These are phyloP conservation scores for Chamaecrista fasciculata DNA, from an alignment of 306 rosid species.

Conservation along the genomic window DNA sequence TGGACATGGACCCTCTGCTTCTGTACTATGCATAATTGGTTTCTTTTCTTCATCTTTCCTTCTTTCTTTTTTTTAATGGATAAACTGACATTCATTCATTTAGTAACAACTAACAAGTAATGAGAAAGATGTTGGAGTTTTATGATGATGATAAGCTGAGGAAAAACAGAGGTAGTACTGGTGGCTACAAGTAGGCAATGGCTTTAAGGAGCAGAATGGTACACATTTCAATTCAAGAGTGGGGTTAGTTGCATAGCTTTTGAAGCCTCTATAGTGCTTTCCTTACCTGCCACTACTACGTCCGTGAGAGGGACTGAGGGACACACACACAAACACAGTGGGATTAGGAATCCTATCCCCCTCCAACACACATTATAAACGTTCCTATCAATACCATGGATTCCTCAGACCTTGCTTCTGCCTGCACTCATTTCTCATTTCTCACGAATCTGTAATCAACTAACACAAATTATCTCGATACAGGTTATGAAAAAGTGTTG, in stretches of 20 bases:
- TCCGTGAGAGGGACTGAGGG: constrained; percentile 29
- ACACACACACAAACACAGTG: too few species aligned
- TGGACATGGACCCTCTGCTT: background rate
- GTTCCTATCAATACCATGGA: constrained; percentile 25
- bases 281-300: constrained; percentile 30
- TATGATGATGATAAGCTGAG: background rate
- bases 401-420: background rate
- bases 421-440: constrained; percentile 8
- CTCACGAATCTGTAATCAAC: background rate
- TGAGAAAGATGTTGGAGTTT: constrained; percentile 28
- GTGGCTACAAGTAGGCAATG: constrained; percentile 24
- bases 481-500: background rate
- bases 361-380: constrained; percentile 7
- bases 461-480: background rate
- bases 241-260: constrained; percentile 40
- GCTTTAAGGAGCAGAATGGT: constrained; percentile 26
- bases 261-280: constrained; percentile 13
- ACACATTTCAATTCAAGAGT: constrained; percentile 35
- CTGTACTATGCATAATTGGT: background rate
- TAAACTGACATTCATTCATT: constrained; percentile 12
- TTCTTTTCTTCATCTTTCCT: background rate
- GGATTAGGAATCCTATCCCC: constrained; percentile 37
- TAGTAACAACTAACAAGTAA: constrained; percentile 17
- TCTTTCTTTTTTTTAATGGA: background rate
- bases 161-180: constrained; percentile 1